Conservation (phyloP, 2,329 filamentous ascomycete species). For the Aspergillus candidus region DNA sequence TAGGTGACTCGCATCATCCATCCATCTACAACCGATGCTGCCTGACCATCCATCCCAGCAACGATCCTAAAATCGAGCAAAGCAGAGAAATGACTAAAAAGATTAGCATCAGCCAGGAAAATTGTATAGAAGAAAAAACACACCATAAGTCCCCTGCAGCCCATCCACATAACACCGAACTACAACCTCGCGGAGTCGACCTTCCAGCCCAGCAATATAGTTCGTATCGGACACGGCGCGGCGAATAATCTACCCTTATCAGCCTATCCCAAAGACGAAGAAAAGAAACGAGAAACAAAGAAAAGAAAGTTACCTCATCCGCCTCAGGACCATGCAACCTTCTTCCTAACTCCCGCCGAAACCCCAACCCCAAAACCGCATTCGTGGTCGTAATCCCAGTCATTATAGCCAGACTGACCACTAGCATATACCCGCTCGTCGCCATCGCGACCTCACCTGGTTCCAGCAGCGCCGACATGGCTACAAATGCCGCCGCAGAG, state of each 20-base stretch:
- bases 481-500: conserved; percentile 44
- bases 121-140: background rate
- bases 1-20: too few species aligned
- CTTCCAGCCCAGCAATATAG: conserved; percentile 32
- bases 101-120: too few species aligned
- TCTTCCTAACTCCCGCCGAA: conserved; percentile 26
- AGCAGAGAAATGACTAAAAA: too few species aligned
- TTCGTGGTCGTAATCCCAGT: conserved; percentile 36
- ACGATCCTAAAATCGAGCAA: too few species aligned
- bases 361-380: conserved; percentile 32
- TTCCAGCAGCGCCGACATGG: conserved; percentile 43
- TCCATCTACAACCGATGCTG: too few species aligned
- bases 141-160: conserved; percentile 25
- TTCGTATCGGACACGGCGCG: conserved; percentile 36
- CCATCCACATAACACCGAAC: conserved; percentile 23
- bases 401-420: conserved; percentile 39
- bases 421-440: conserved; percentile 44
- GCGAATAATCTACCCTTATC: conserved; percentile 35
- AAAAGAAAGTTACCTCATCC: conserved; percentile 13
- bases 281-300: too few species aligned
- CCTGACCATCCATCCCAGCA: too few species aligned
- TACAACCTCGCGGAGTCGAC: conserved; percentile 21
- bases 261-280: background rate
- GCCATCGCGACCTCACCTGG: conserved; percentile 46
- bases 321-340: conserved; percentile 25